Evolutionary conservation across 2,329 filamentous ascomycete genomes (phyloP).

Genomic region (Colletotrichum sansevieriae): DNA sequence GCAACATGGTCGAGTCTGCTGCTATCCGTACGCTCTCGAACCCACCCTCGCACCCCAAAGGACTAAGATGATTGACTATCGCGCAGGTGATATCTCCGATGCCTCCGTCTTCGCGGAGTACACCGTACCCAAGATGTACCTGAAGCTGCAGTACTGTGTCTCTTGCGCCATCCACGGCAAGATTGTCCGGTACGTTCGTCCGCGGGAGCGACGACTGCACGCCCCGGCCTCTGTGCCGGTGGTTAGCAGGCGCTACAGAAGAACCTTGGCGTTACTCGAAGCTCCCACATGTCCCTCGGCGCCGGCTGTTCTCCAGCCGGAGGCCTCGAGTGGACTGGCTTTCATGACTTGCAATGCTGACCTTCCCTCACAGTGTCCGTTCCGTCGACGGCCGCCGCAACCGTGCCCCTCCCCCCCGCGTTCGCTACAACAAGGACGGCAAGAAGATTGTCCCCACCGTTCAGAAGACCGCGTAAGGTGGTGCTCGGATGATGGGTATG

Average conservation of each 20-base stretch:
- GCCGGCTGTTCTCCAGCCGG: background rate
- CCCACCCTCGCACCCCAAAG: background rate
- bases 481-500: constrained; percentile 3
- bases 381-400: constrained; percentile 97
- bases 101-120: constrained; percentile 99
- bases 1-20: constrained; percentile 99
- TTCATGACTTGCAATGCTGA: constrained; percentile 51
- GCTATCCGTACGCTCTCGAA: constrained; percentile 87
- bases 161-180: constrained; percentile 99
- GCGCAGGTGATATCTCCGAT: constrained; percentile 99
- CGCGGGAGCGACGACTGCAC: constrained; percentile 71
- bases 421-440: constrained; percentile 99
- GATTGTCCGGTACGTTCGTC: constrained; percentile 96
- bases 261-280: constrained; percentile 70
- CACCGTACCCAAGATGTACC: constrained; percentile 99
- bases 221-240: constrained; percentile 41
- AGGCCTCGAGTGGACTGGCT: constrained; percentile 31
- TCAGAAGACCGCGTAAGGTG: constrained; percentile 67
- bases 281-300: constrained; percentile 21
- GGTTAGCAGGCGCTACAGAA: constrained; percentile 65
- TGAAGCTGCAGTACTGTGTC: constrained; percentile 99
- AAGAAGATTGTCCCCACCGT: constrained; percentile 97
- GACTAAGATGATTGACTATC: constrained; percentile 28
- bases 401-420: constrained; percentile 96
- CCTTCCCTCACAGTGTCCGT: constrained; percentile 80